Conservation (phyloP, 2,329 filamentous ascomycete genomes). For the Penicillium sp. region DNA sequence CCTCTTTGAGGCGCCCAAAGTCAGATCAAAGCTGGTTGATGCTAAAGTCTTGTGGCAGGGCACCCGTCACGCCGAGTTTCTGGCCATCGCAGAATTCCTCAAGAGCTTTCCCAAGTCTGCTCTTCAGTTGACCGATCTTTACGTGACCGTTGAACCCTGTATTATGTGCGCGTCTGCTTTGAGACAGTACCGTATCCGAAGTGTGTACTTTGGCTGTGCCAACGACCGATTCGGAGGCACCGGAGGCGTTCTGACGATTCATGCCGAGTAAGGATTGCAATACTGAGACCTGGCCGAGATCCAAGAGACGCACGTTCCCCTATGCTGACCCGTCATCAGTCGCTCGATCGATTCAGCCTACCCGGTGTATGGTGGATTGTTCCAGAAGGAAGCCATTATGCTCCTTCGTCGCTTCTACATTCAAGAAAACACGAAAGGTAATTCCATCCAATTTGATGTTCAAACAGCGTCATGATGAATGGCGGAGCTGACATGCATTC, state of each 20-base stretch:
- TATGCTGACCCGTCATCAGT: constrained; percentile 34
- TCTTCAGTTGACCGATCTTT: constrained; percentile 70
- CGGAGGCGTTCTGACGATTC: constrained; percentile 84
- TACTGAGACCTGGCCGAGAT: background rate
- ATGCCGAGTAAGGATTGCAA: constrained; percentile 52
- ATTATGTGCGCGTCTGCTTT: constrained; percentile 97
- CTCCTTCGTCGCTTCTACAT: constrained; percentile 91
- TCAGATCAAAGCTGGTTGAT: background rate
- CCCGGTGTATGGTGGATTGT: constrained; percentile 78
- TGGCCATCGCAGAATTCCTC: constrained; percentile 67
- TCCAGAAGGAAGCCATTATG: constrained; percentile 87
- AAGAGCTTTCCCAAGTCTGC: constrained; percentile 60
- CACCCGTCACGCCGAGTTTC: constrained; percentile 90
- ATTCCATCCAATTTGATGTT: background rate
- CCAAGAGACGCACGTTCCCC: background rate
- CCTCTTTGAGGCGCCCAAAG: too few species aligned
- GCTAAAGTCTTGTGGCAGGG: constrained; percentile 56
- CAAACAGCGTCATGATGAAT: background rate
- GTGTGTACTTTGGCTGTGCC: constrained; percentile 88
- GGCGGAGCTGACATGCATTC: background rate
- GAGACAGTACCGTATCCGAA: constrained; percentile 77
- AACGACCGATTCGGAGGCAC: constrained; percentile 98
- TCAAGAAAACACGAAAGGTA: constrained; percentile 90
- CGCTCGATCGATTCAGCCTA: constrained; percentile 71
- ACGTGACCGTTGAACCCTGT: constrained; percentile 96